Conservation (phyloP, 306 rosid genomes). For the Chamaecrista fasciculata region DNA sequence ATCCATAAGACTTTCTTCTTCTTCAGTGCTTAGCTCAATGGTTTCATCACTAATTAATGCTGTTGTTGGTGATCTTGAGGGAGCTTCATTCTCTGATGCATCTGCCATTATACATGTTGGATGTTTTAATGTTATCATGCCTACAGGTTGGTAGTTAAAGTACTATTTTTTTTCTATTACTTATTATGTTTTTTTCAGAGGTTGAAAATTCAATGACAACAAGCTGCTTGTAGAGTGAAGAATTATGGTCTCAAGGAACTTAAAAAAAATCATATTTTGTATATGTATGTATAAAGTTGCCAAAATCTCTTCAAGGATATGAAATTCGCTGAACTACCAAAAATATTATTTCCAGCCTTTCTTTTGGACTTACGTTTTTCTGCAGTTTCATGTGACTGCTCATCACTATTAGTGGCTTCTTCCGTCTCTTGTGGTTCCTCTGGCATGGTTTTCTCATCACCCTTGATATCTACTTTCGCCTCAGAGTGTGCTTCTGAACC, state of each 20-base stretch:
- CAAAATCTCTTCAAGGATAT: background rate
- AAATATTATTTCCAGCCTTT: no score
- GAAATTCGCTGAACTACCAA: background rate
- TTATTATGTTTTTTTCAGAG: background rate
- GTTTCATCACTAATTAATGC: slow-evolving; percentile 1
- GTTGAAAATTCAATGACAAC: background rate
- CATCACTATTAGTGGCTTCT: background rate
- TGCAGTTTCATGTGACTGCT: background rate
- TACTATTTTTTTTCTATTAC: background rate
- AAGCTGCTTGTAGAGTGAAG: background rate
- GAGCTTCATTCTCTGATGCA: slow-evolving; percentile 17
- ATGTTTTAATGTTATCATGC: slow-evolving; percentile 26
- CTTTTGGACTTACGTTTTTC: slow-evolving; percentile 32
- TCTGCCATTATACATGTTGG: slow-evolving; percentile 15
- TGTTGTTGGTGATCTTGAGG: background rate
- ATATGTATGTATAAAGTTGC: background rate
- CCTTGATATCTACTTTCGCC: slow-evolving; percentile 10
- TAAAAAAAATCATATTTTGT: background rate
- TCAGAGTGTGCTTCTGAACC: background rate
- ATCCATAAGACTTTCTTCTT: slow-evolving; percentile 12
- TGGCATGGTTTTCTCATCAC: background rate
- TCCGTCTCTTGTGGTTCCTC: slow-evolving; percentile 20
- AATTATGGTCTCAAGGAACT: background rate
- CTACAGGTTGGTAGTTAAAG: background rate
- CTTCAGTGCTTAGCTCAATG: slow-evolving; percentile 13